phyloP scores from a whole-genome alignment of 1,284 basidiomycete species.

The Apiotrichum gracile region DNA sequence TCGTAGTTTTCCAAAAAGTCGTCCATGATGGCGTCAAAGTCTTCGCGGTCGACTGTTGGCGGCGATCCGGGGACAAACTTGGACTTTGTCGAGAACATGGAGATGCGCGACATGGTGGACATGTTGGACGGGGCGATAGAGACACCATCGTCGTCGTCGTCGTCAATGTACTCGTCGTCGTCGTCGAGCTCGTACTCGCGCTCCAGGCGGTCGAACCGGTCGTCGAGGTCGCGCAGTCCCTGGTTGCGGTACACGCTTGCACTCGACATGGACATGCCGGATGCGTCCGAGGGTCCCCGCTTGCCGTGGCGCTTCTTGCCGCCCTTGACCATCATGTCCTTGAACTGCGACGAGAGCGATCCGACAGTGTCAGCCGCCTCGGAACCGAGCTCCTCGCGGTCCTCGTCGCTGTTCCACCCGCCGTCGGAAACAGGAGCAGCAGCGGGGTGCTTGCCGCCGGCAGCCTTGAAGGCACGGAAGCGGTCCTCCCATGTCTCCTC shows the following conservation, averaged over 20 bases:
- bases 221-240: conserved; percentile 79
- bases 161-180: conserved; percentile 49
- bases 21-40: conserved; percentile 87
- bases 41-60: conserved; percentile 74
- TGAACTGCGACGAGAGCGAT: conserved; percentile 60
- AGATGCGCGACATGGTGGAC: conserved; percentile 30
- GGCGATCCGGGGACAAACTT: conserved; percentile 17
- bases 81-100: conserved; percentile 7
- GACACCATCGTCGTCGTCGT: conserved; percentile 46
- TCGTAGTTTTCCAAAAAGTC: conserved; percentile 93
- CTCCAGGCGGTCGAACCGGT: conserved; percentile 81
- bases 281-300: conserved; percentile 67
- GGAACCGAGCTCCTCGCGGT: conserved; percentile 50
- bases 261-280: conserved; percentile 93
- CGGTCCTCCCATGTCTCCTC: conserved; percentile 62
- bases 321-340: conserved; percentile 57
- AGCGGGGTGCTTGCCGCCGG: conserved; percentile 39
- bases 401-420: conserved; percentile 19
- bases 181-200: conserved; percentile 65
- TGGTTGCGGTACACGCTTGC: conserved; percentile 93
- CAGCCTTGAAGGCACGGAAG: conserved; percentile 67
- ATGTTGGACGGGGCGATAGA: conserved; percentile 38
- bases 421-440: conserved; percentile 28
- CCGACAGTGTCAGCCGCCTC: conserved; percentile 78
- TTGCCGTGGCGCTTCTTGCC: conserved; percentile 66